phyloP scores from a whole-genome alignment of 768 basidiomycete genomes.

The Brasilioporus rufonigricans region DNA sequence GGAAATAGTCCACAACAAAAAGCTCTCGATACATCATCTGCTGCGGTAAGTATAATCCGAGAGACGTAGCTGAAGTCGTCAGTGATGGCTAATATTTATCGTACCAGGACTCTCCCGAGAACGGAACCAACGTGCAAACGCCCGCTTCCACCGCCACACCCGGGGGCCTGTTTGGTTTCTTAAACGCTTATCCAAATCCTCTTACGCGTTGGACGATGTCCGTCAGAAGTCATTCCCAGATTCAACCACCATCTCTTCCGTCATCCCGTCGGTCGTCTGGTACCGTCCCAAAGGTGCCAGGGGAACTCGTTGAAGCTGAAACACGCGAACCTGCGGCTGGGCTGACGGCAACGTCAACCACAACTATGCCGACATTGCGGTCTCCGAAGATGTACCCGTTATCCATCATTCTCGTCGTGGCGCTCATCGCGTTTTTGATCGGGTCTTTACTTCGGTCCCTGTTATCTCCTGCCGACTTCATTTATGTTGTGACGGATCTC shows the following conservation, averaged over 20 bases:
- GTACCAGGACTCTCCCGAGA: conserved; percentile 28
- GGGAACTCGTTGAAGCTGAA: conserved; percentile 29
- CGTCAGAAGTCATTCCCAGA: conserved; percentile 22
- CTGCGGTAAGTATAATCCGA: conserved; percentile 19
- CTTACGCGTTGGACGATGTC: conserved; percentile 49
- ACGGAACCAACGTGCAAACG: conserved; percentile 20
- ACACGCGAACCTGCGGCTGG: neutral
- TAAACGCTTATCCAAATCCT: conserved; percentile 59
- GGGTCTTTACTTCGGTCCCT: conserved; percentile 89
- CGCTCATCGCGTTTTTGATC: conserved; percentile 85
- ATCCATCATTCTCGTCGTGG: conserved; percentile 68
- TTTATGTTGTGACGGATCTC: conserved; percentile 67
- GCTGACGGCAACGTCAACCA: neutral
- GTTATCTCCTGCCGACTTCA: conserved; percentile 87
- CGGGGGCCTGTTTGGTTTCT: conserved; percentile 55
- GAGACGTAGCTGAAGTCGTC: neutral
- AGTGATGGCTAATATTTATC: neutral
- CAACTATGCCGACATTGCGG: conserved; percentile 2
- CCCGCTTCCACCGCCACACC: conserved; percentile 22
- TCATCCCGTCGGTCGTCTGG: conserved; percentile 26
- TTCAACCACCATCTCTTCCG: conserved; percentile 19
- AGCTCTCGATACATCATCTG: conserved; percentile 14
- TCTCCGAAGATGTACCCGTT: conserved; percentile 36
- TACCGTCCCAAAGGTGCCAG: conserved; percentile 34
- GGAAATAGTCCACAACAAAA: conserved; percentile 20